Evolutionary conservation across 2,329 filamentous ascomycete species (phyloP), one percentile per base, ranked within the genome.

Genomic region (Rhinocladiella mackenziei): DNA sequence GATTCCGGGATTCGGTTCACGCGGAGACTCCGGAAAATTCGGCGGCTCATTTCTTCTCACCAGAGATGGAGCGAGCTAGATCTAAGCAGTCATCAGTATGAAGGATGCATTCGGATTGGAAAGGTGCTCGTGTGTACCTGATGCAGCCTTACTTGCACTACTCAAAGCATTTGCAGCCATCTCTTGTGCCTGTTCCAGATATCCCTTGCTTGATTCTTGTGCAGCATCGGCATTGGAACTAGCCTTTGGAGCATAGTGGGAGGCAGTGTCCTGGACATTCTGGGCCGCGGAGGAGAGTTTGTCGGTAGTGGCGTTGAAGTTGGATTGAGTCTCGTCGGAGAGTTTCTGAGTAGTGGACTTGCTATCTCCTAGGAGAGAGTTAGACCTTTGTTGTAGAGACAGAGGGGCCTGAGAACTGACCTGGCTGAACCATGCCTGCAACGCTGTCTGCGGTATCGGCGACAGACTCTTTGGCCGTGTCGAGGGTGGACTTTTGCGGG

Each of bases 401-500:
- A 26, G 4, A n/a, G 9, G 14, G 3, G 10, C 11, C 14, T 8
- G 25, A 3, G 25, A 23, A 6, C 5, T 14, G 20, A 71, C 68
- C 75, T 37, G 53, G 53, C 28, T 56, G 53, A 15, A 49, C 35
- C 7, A 42, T 28, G 19, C 51, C 75, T 56, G 69, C 63, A 51
- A 73, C 39, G 58, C 77, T 78, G 67, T 81, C 79, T 43, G 60
- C 64, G 45, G 70, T 69, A 56, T 76, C 75, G 51, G 76, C 80
- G 60, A 75, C 37, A 43, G 64, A 61, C 64, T 82, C 78, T 62
- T 74, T 75, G 52, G 74, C 54, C 71, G 80, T 78, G 53, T 80
- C 67, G 58, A 71, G 65, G 57, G 76, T 78, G 51, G 77, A 80
- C 70, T 83, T 82, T 65, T 72, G 64, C 60, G 70, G 71, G 63